These are phyloP conservation scores for Fusarium sp. DNA, from an alignment of 2,329 filamentous ascomycete genomes.

Conservation along the genomic window DNA sequence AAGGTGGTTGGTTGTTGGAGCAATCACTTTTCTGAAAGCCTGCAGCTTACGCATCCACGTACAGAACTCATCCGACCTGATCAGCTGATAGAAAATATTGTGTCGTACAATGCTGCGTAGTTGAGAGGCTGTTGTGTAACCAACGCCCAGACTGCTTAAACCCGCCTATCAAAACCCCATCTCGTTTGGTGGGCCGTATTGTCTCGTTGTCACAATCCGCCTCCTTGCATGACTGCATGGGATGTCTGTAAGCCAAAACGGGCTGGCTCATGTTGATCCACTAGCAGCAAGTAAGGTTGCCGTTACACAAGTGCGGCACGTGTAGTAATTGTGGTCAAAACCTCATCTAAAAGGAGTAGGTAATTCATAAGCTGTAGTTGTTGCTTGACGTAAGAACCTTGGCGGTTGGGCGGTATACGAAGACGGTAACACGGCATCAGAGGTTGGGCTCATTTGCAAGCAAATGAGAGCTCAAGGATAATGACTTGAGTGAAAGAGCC, in stretches of 20 bases:
- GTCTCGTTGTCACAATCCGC: background rate
- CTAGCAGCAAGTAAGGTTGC: background rate
- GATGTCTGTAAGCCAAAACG: background rate
- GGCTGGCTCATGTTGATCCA: background rate
- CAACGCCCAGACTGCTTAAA: constrained; percentile 4
- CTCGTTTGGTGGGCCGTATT: background rate
- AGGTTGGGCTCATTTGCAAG: background rate
- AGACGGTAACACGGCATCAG: constrained; percentile 9
- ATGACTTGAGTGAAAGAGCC: background rate
- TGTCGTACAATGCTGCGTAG: constrained; percentile 3
- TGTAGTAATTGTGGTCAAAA: constrained; percentile 1
- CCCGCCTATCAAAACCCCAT: background rate
- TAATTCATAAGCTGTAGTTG: background rate
- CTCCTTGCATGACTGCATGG: background rate
- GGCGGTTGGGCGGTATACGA: constrained; percentile 10
- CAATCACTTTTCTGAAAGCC: background rate
- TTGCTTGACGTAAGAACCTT: background rate
- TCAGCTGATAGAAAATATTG: constrained; percentile 7
- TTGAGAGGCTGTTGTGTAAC: constrained; percentile 22
- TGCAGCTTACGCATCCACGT: background rate
- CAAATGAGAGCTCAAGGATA: background rate
- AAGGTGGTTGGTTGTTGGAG: background rate
- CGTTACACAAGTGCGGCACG: constrained; percentile 26
- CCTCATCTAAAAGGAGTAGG: background rate
- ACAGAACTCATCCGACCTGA: background rate